Evolutionary conservation across 2,329 filamentous ascomycete genomes (phyloP).

Genomic region (Sporothrix schenckii): DNA sequence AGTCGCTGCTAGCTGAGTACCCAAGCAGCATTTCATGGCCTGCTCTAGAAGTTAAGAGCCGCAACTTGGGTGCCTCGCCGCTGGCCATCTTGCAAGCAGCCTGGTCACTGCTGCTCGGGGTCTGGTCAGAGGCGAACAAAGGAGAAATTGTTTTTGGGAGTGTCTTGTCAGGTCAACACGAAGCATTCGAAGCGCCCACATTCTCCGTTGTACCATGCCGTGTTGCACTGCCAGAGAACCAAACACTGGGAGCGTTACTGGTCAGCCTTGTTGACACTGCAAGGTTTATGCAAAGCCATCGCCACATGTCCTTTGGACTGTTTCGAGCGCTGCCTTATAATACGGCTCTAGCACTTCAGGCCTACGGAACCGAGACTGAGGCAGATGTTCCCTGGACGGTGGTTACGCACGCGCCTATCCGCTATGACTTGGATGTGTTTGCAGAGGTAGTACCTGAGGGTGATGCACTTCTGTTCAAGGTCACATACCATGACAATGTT

Average conservation of each 20-base stretch:
- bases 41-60: slow-evolving; percentile 29
- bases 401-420: slow-evolving; percentile 32
- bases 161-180: slow-evolving; percentile 42
- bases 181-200: slow-evolving; percentile 42
- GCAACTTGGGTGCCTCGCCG: slow-evolving; percentile 40
- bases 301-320: slow-evolving; percentile 39
- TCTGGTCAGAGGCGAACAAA: slow-evolving; percentile 43
- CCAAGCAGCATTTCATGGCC: not conserved
- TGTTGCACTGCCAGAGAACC: slow-evolving; percentile 36
- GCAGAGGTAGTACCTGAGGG: slow-evolving; percentile 34
- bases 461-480: slow-evolving; percentile 30
- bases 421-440: slow-evolving; percentile 36
- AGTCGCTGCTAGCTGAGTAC: not conserved
- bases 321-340: slow-evolving; percentile 43
- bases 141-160: slow-evolving; percentile 44
- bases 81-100: slow-evolving; percentile 45
- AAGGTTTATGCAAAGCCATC: slow-evolving; percentile 35
- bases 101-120: slow-evolving; percentile 43
- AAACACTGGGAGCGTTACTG: not conserved
- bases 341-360: slow-evolving; percentile 44
- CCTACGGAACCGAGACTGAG: slow-evolving; percentile 35
- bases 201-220: slow-evolving; percentile 45
- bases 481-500: slow-evolving; percentile 34
- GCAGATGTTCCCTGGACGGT: slow-evolving; percentile 31
- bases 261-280: slow-evolving; percentile 10